Percentiles rank a stretch among this genome's conserved stretches.
These are phyloP conservation scores for Tetrapisispora taiwanensis DNA, from an alignment of 805 yeast genomes.

Conservation along the genomic window DNA sequence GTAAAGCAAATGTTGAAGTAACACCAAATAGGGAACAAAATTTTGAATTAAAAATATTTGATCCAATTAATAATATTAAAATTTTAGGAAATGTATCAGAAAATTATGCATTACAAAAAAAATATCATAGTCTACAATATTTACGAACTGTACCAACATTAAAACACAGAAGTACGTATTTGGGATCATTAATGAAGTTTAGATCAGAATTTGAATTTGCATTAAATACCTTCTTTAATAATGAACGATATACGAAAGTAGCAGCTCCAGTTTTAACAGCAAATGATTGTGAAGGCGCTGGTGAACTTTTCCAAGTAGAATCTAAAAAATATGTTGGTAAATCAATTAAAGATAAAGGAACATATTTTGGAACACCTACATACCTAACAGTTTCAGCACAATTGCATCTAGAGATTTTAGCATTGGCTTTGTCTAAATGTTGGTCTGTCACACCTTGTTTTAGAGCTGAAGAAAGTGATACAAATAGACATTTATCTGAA, in stretches of 20 bases:
- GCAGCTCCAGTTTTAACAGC: constrained; percentile 81
- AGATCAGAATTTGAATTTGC: constrained; percentile 56
- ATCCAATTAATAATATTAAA: constrained; percentile 29
- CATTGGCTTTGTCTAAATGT: constrained; percentile 65
- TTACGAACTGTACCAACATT: constrained; percentile 66
- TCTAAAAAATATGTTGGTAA: constrained; percentile 8
- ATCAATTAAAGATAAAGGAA: neutral
- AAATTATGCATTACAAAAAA: constrained; percentile 76
- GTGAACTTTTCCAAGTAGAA: constrained; percentile 65
- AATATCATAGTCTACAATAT: constrained; percentile 53
- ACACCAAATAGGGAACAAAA: constrained; percentile 35
- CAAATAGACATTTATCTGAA: constrained; percentile 84
- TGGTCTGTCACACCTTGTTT: constrained; percentile 90
- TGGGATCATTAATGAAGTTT: constrained; percentile 58
- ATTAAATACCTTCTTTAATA: constrained; percentile 45
- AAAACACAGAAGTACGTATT: constrained; percentile 61
- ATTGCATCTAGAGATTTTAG: constrained; percentile 73
- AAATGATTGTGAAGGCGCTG: constrained; percentile 96
- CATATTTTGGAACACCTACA: constrained; percentile 53
- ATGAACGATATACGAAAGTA: constrained; percentile 53
- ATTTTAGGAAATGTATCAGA: constrained; percentile 54
- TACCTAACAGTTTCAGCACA: constrained; percentile 87
- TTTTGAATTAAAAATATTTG: constrained; percentile 39
- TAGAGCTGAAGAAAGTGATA: constrained; percentile 86
- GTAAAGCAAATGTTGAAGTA: constrained; percentile 28